Evolutionary conservation across 2,329 filamentous ascomycete genomes (phyloP).

Genomic region (Neofusicoccum laricinum): DNA sequence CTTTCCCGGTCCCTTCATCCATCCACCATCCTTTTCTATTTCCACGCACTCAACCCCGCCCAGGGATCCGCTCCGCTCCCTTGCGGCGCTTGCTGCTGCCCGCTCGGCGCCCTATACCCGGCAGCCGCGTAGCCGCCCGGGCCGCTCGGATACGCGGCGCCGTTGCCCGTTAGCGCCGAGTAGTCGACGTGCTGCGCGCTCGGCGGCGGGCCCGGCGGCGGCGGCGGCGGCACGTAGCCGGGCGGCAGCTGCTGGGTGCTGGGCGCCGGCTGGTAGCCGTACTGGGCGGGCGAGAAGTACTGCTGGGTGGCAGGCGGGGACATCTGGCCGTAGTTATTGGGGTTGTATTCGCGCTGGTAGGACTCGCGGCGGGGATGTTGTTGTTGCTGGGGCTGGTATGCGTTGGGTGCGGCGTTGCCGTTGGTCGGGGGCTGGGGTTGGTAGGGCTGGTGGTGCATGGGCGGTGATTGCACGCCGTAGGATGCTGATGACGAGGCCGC

Average conservation of each 20-base stretch:
- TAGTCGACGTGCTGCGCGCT: constrained; percentile 49
- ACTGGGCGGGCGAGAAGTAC: constrained; percentile 48
- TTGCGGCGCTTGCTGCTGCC: constrained; percentile 36
- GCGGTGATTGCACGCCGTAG: constrained; percentile 25
- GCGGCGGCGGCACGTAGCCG: constrained; percentile 65
- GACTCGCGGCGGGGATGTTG: constrained; percentile 33
- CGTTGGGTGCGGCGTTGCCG: not conserved
- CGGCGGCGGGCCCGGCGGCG: constrained; percentile 62
- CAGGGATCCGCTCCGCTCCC: constrained; percentile 56
- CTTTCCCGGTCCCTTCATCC: not conserved
- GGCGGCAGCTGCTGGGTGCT: constrained; percentile 60
- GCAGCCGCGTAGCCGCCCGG: constrained; percentile 54
- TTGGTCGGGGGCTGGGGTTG: constrained; percentile 20
- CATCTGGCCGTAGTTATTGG: constrained; percentile 44
- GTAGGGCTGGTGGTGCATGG: constrained; percentile 12
- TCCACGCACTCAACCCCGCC: constrained; percentile 69
- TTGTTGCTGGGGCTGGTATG: constrained; percentile 12
- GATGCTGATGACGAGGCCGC: constrained; percentile 23
- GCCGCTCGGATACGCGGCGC: constrained; percentile 41
- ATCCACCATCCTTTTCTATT: constrained; percentile 27
- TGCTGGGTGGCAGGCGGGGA: constrained; percentile 58
- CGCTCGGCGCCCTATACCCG: constrained; percentile 24
- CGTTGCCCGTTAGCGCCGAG: constrained; percentile 31
- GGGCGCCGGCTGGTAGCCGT: constrained; percentile 42
- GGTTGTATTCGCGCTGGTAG: constrained; percentile 43